Percentiles rank a stretch among this genome's conserved stretches.
Conservation (phyloP, 805 yeast genomes). For the Nakazawaea populi region DNA sequence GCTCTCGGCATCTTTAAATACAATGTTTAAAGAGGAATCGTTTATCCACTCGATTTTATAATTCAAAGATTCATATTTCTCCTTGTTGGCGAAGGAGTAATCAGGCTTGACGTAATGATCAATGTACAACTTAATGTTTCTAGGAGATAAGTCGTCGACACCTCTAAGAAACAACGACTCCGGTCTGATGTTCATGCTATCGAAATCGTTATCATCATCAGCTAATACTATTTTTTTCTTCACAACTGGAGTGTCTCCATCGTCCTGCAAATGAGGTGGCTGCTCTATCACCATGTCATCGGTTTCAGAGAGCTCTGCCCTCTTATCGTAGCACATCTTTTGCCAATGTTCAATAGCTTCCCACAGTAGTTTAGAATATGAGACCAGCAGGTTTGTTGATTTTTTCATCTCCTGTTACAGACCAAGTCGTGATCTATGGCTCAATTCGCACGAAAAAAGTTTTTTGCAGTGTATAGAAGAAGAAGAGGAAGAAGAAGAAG, state of each 20-base stretch:
- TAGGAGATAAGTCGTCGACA: conserved; percentile 58
- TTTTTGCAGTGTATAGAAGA: too few relatives aligned
- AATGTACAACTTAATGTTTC: conserved; percentile 52
- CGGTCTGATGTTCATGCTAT: conserved; percentile 29
- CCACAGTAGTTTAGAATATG: too few relatives aligned
- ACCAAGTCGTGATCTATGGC: too few relatives aligned
- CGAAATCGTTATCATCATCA: conserved; percentile 12
- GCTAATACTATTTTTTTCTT: not conserved
- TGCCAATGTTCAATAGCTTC: too few relatives aligned
- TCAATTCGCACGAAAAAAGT: too few relatives aligned
- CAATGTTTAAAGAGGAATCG: conserved; percentile 53
- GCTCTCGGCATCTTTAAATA: conserved; percentile 32
- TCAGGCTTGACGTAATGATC: conserved; percentile 36
- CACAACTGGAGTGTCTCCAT: not conserved
- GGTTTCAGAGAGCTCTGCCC: conserved; percentile 14
- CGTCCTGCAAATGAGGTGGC: conserved; percentile 20
- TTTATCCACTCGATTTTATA: conserved; percentile 61
- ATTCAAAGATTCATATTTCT: conserved; percentile 20
- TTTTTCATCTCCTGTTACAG: not conserved
- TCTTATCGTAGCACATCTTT: too few relatives aligned
- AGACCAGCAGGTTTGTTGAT: not conserved
- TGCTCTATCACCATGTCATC: conserved; percentile 9
- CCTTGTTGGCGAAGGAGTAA: conserved; percentile 21
- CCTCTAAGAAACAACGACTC: conserved; percentile 50
- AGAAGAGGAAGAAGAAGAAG: not conserved